Evolutionary conservation across 805 yeast genomes (phyloP), one percentile per base, ranked within the genome.

Genomic region (Spathaspora boniae): DNA sequence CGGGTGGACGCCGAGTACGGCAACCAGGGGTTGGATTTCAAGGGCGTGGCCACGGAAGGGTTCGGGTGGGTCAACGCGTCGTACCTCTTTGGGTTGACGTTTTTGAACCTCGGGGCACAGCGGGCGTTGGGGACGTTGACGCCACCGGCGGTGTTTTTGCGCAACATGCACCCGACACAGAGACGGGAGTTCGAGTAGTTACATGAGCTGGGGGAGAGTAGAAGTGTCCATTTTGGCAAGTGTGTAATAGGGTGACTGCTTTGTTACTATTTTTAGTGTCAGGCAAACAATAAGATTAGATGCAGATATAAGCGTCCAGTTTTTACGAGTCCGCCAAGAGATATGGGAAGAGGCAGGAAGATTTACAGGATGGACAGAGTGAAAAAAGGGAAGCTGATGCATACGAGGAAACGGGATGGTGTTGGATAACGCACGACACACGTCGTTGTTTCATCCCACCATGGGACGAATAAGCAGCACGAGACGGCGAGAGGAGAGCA

Each of bases 31-130:
- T 72, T 86, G 1, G 95, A 82, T 42, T 86, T 88, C 54, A 83
- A 84, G 56, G 96, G 96, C 31, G 96, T 85, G 27, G 95, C 95
- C 0, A 81, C 84, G 6, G 97, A 93, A 61, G 98, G 98, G 1
- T 91, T 91, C 59, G 98, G 98, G 1, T 91, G 98, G 98, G 96
- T 91, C 34, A 91, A 91, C 63, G 83, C 98, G 5, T 80, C 93
- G 48, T 88, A 76, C 58, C 50, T 82, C 18, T 56, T 83, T 42
- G 96, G 96, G 0, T 62, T 87, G 42, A 70, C 81, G 16, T 76
- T 75, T 40, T 62, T 85, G 58, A 78, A 78, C 43, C 68, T 70
- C 33, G 80, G 76, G 45, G 88, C 89, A 3, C 70, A 70, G 40
- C 70, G 95, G 42, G 86, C 89, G 1, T 65, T 88, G 42, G 96